Evolutionary conservation across 306 rosid genomes (phyloP).

Genomic region (Cyamopsis tetragonoloba): DNA sequence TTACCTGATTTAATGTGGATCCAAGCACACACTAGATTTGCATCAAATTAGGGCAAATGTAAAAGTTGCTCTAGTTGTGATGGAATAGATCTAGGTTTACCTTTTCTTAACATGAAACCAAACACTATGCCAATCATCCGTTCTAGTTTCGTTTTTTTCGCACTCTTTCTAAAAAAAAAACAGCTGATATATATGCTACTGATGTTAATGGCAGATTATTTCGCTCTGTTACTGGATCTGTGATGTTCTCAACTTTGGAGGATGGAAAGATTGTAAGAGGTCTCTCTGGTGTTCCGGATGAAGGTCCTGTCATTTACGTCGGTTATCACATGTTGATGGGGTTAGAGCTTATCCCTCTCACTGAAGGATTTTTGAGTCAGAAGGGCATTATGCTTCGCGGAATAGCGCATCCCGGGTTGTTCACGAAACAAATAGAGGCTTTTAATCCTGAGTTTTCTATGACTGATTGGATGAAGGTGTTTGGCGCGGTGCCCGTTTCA

Average conservation of each 20-base stretch:
- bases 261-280: conserved; percentile 85
- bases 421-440: conserved; percentile 1
- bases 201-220: conserved; percentile 42
- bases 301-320: conserved; percentile 85
- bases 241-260: conserved; percentile 73
- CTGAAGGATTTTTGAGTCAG: conserved; percentile 55
- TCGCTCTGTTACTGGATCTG: conserved; percentile 55
- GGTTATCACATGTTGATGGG: conserved; percentile 89
- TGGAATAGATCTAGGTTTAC: too few relatives aligned
- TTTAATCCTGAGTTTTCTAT: conserved; percentile 42
- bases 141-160: too few relatives aligned
- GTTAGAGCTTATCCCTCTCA: conserved; percentile 48
- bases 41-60: too few relatives aligned
- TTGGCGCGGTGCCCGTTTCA: conserved; percentile 81
- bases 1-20: too few relatives aligned
- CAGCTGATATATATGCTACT: conserved; percentile 24
- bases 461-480: conserved; percentile 56
- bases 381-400: conserved; percentile 68
- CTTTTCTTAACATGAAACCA: too few relatives aligned
- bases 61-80: too few relatives aligned
- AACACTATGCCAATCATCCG: too few relatives aligned
- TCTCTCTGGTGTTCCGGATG: conserved; percentile 79
- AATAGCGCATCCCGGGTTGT: conserved; percentile 70
- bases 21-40: too few relatives aligned
- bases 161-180: too few relatives aligned